A percentile compares a stretch with the other conserved stretches of the same genome.
Evolutionary conservation across 306 rosid species (phyloP).

Genomic region (Glycine soja): DNA sequence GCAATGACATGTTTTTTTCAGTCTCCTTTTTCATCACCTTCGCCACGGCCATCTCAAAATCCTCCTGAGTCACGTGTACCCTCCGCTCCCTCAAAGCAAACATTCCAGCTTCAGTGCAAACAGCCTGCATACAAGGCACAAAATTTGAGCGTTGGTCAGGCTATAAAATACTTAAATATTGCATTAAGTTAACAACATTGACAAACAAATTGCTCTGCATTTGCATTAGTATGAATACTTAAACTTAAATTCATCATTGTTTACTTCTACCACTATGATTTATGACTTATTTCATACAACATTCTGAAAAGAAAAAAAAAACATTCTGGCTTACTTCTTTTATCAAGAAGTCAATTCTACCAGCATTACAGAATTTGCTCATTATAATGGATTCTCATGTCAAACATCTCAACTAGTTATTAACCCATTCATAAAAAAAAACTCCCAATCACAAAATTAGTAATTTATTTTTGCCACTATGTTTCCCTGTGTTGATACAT

Average conservation of each 20-base stretch:
- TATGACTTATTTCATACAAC: not conserved
- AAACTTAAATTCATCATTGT: not conserved
- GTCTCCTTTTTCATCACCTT: constrained; percentile 99
- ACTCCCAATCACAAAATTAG: not conserved
- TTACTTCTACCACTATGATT: not conserved
- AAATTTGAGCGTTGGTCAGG: not conserved
- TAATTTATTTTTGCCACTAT: not conserved
- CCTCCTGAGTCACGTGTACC: constrained; percentile 96
- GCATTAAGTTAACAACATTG: too few species aligned
- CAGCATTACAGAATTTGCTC: not conserved
- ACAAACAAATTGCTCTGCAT: not conserved
- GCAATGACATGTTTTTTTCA: constrained; percentile 91
- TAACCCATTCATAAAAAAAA: not conserved
- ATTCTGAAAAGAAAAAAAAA: not conserved
- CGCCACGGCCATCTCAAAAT: constrained; percentile 99
- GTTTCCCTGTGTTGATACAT: not conserved
- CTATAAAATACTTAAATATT: not conserved
- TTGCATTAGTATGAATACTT: not conserved
- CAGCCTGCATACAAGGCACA: constrained; percentile 67
- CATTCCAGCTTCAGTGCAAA: constrained; percentile 99
- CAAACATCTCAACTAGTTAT: not conserved
- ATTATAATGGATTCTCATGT: not conserved
- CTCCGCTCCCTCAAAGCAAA: constrained; percentile 97
- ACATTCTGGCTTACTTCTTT: too few species aligned
- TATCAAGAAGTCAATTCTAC: not conserved